Evolutionary conservation across 202 grass and related monocot species (phyloP).

Genomic region (Musa balbisiana): DNA sequence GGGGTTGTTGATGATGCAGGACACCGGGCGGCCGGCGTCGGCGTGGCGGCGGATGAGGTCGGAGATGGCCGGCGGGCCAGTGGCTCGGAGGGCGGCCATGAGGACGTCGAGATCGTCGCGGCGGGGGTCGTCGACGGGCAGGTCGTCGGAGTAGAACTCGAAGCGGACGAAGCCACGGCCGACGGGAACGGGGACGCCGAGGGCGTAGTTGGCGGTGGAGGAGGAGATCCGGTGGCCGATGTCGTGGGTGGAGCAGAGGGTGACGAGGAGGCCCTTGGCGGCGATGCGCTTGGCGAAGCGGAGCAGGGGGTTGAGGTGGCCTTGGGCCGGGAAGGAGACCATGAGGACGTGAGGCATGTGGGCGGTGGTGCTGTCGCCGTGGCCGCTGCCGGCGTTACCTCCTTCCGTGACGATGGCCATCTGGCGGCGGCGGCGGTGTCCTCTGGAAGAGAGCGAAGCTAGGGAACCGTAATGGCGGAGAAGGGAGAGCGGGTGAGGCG

Average conservation of each 20-base stretch:
- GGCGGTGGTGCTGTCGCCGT: not conserved
- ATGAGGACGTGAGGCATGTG: constrained; percentile 47
- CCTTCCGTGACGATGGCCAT: not conserved
- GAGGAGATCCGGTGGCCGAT: constrained; percentile 33
- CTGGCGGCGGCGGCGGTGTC: too few relatives aligned
- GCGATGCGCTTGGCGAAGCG: constrained; percentile 70
- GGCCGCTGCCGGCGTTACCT: not conserved
- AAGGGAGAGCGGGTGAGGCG: too few relatives aligned
- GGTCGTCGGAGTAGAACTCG: constrained; percentile 41
- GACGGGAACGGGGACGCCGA: constrained; percentile 21
- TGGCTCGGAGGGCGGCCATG: constrained; percentile 30
- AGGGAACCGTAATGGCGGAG: too few relatives aligned
- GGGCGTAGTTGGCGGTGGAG: constrained; percentile 24
- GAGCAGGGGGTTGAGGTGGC: constrained; percentile 80
- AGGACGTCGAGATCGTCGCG: constrained; percentile 18
- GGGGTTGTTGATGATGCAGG: constrained; percentile 64
- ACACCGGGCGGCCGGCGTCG: constrained; percentile 31
- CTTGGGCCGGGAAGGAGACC: constrained; percentile 67
- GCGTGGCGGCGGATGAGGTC: constrained; percentile 42
- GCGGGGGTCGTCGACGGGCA: constrained; percentile 17
- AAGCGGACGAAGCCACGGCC: constrained; percentile 55
- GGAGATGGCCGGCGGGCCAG: constrained; percentile 22
- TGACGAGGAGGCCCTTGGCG: constrained; percentile 55
- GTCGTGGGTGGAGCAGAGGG: constrained; percentile 46
- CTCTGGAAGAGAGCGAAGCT: too few relatives aligned